Base-by-base conservation (phyloP, 169 alveolate species). In the Eimeria acervulina region DNA sequence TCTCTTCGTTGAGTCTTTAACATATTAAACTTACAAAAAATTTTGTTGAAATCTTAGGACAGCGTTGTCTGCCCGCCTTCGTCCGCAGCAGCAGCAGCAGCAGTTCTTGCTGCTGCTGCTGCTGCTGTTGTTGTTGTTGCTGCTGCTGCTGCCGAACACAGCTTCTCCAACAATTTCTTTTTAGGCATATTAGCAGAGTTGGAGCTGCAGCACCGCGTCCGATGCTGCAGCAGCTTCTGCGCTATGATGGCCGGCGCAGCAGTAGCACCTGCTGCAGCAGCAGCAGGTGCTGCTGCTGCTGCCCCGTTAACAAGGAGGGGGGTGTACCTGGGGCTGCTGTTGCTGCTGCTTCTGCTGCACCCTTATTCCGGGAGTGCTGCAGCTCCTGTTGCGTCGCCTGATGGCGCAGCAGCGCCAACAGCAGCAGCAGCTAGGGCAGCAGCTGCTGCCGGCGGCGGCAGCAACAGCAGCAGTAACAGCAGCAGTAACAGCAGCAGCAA, bases 181-280 rank as follows among this genome's bases (percentile, higher is more conserved):
- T 59, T 59, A n/a, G 13, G 68, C 68, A 21, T 13, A 21, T 13
- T 59, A 59, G 28, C 26, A 66, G 78, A 31, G 28, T 66, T 66
- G 36, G 13, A 8, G 78, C 78, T 66, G 78, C 78, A 66, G 78
- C 78, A 31, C 78, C 78, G 40, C 78, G 26, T n/a, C 40, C 78
- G 78, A 31, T 66, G 78, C 78, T 66, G 78, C 36, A 66, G 78
- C 78, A n/a, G 78, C 78, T 26, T 26, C 40, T 31, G 8, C 40
- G 36, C 36, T 31, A 31, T 26, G 8, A 66, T 66, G 78, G 78
- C 78, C 36, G 78, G 31, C 1, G 13, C 13, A 21, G 36, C 28
- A 66, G 36, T 15, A 66, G 26, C 40, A 66, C 21, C 0, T 51
- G 59, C 59, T 51, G 59, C 59, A 1, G 59, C 59, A 66, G 78